These are phyloP conservation scores for Periconia macrospinosa DNA, from an alignment of 2,329 filamentous ascomycete genomes.

Conservation along the genomic window DNA sequence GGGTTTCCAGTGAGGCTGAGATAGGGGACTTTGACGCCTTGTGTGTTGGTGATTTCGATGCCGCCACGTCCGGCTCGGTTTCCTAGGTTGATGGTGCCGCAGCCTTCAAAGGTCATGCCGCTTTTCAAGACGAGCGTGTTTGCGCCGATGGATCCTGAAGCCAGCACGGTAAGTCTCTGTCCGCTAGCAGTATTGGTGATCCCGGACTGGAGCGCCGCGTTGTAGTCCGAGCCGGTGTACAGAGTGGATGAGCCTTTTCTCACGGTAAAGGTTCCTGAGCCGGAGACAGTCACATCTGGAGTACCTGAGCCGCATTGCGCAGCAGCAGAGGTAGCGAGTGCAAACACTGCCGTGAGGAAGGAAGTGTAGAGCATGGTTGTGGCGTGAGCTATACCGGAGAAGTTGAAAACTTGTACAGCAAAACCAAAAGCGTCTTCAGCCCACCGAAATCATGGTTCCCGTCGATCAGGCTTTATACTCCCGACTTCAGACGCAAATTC, in stretches of 20 bases:
- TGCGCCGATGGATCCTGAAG: slow-evolving; percentile 59
- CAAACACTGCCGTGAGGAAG: slow-evolving; percentile 46
- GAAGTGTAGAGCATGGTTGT: slow-evolving; percentile 41
- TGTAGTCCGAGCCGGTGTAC: slow-evolving; percentile 59
- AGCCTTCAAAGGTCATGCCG: slow-evolving; percentile 62
- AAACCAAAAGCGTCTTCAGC: not conserved
- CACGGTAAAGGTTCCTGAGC: slow-evolving; percentile 51
- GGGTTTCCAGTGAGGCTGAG: slow-evolving; percentile 61
- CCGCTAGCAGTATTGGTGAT: slow-evolving; percentile 44
- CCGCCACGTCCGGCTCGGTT: slow-evolving; percentile 52
- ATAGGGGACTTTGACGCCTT: slow-evolving; percentile 57
- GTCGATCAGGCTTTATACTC: not conserved
- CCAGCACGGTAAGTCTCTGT: slow-evolving; percentile 58
- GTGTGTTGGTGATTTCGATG: slow-evolving; percentile 55
- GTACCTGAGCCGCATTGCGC: slow-evolving; percentile 55
- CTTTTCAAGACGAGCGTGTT: slow-evolving; percentile 54
- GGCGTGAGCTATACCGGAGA: not conserved
- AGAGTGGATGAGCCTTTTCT: slow-evolving; percentile 49
- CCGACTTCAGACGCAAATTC: not conserved
- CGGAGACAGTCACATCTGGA: slow-evolving; percentile 52
- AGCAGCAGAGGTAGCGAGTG: slow-evolving; percentile 41
- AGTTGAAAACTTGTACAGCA: not conserved
- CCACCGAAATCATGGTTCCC: not conserved
- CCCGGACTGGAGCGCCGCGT: slow-evolving; percentile 57
- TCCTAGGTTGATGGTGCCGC: slow-evolving; percentile 57